Evolutionary conservation across 352 stramenopile species (phyloP).

Genomic region (Phytophthora agathidicida): DNA sequence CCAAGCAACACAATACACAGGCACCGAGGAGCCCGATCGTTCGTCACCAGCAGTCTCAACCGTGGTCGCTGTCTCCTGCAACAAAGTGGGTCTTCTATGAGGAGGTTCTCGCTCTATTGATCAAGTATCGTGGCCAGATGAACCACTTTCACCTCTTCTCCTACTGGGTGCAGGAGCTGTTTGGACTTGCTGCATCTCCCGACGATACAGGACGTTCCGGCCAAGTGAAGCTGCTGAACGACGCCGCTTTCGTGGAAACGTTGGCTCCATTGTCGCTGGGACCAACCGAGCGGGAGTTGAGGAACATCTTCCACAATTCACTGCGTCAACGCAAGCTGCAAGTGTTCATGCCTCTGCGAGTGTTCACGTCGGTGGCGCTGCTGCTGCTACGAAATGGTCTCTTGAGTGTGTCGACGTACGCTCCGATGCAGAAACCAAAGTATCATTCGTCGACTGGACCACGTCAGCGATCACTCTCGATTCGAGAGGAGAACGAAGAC

Average conservation of each 20-base stretch:
- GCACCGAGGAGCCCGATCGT: constrained; percentile 58
- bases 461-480: constrained; percentile 15
- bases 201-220: not conserved
- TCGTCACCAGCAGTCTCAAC: constrained; percentile 23
- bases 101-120: constrained; percentile 60
- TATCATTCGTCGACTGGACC: not conserved
- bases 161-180: constrained; percentile 62
- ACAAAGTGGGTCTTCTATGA: constrained; percentile 61
- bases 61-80: not conserved
- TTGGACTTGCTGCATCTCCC: constrained; percentile 42
- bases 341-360: constrained; percentile 58
- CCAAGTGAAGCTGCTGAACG: constrained; percentile 43
- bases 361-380: constrained; percentile 71
- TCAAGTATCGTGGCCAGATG: constrained; percentile 68
- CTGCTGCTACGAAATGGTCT: constrained; percentile 63
- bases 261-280: constrained; percentile 54
- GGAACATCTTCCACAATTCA: constrained; percentile 73
- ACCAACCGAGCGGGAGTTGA: constrained; percentile 54
- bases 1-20: constrained; percentile 51
- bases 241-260: constrained; percentile 50
- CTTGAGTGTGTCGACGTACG: constrained; percentile 63
- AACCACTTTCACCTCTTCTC: constrained; percentile 70
- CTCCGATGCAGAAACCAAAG: constrained; percentile 30
- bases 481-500: constrained; percentile 46
- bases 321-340: constrained; percentile 61